Evolutionary conservation across 192 early-diverging fungal genomes (phyloP).

Genomic region (Linderina pennispora): DNA sequence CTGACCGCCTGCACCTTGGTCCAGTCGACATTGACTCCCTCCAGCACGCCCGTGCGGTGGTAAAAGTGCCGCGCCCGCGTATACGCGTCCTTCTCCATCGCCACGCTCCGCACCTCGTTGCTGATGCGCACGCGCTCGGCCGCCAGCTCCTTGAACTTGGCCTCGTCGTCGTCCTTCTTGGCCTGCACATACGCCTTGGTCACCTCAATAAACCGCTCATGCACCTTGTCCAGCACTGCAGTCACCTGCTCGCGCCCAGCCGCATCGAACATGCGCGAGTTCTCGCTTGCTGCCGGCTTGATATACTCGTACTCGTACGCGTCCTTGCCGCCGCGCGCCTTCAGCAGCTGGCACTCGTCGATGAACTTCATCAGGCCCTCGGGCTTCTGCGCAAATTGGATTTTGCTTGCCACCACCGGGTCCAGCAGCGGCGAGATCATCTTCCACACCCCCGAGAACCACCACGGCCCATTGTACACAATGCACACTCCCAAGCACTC

Average conservation of each 20-base stretch:
- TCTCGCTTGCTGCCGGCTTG: slow-evolving; percentile 47
- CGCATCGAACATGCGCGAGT: slow-evolving; percentile 50
- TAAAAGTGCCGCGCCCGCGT: slow-evolving; percentile 45
- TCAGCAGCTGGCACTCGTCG: slow-evolving; percentile 54
- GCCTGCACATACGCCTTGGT: slow-evolving; percentile 49
- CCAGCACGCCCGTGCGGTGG: slow-evolving; percentile 39
- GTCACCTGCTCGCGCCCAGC: slow-evolving; percentile 38
- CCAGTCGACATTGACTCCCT: slow-evolving; percentile 34
- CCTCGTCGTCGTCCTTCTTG: slow-evolving; percentile 26
- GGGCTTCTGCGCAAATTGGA: slow-evolving; percentile 68
- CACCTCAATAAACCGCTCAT: slow-evolving; percentile 38
- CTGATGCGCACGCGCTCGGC: slow-evolving; percentile 23
- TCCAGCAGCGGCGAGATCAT: slow-evolving; percentile 83
- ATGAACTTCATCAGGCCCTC: slow-evolving; percentile 66
- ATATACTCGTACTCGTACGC: slow-evolving; percentile 55
- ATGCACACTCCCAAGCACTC: slow-evolving; percentile 78
- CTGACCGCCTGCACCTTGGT: slow-evolving; percentile 21
- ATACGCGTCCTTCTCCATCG: slow-evolving; percentile 49
- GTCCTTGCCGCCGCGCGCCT: slow-evolving; percentile 60
- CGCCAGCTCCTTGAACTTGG: slow-evolving; percentile 21
- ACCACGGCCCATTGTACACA: slow-evolving; percentile 88
- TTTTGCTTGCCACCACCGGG: slow-evolving; percentile 84
- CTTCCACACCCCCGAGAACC: slow-evolving; percentile 83
- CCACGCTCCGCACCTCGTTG: slow-evolving; percentile 26
- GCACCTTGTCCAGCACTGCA: slow-evolving; percentile 31